Base-by-base conservation (phyloP, 2,329 filamentous ascomycete genomes). In the Tolypocladium album region DNA sequence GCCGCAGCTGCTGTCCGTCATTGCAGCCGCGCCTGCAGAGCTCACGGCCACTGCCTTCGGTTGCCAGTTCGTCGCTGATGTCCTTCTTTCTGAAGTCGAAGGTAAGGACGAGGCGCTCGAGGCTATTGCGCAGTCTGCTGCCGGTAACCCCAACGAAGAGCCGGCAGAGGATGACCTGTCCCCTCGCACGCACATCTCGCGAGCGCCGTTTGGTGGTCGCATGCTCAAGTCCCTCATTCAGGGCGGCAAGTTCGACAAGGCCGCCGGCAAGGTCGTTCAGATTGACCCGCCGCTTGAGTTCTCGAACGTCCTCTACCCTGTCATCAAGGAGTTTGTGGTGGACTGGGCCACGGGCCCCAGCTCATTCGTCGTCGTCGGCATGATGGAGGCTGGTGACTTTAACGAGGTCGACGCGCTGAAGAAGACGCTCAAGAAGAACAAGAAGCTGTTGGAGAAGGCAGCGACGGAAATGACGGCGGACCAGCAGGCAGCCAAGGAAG, bases 221-320 rank as follows among this genome's bases (percentile, higher is more conserved):
- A 88, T 97, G 87, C 82, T 97, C 68, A 97, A 96, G 78, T 88
- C 88, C 0, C 82, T 99, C 9, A 92, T 97, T 31, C 88, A 91
- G 59, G 94, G 94, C 50, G 94, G 95, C 34, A 87, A 86, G 61
- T 99, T 89, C 70, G 91, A 97, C 74, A 84, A 85, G 62, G 81
- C 81, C 52, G 81, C 84, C 2, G 91, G 91, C 74, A 85, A 81
- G 60, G 75, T 94, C 53, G 82, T 88, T 67, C 83, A 85, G 27
- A 81, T 88, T 2, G 85, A 92, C 56, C 91, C 92, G 20, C 82
- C 89, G 9, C 79, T 97, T 60, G 82, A 87, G 57, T 99, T 99
- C 71, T 86, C 90, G 62, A 82, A 88, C 64, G 78, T 88, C 56
- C 79, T 99, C n/a, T 97, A 93, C 71, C 85, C 87, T 7, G 78